phyloP scores from a whole-genome alignment of 306 rosid species.

The Dalbergia cultrata region DNA sequence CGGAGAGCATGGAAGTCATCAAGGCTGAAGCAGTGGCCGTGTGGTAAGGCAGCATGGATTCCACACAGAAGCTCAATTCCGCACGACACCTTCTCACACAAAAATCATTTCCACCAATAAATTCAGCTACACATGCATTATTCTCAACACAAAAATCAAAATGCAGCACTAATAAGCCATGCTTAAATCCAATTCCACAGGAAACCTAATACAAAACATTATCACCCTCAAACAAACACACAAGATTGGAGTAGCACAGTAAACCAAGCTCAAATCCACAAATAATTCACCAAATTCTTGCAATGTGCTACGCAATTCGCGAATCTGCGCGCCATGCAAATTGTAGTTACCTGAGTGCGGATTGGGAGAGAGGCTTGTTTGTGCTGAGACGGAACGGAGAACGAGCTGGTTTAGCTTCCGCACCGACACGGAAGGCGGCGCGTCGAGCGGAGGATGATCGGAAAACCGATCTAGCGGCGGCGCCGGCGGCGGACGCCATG shows the following conservation, averaged over 20 bases:
- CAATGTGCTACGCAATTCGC: background rate
- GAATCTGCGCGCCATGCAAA: background rate
- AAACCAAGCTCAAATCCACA: background rate
- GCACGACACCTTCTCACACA: slow-evolving; percentile 63
- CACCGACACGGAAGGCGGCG: slow-evolving; percentile 59
- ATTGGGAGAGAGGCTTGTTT: slow-evolving; percentile 58
- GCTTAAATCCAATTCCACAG: background rate
- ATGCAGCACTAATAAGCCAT: background rate
- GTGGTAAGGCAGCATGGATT: slow-evolving; percentile 90
- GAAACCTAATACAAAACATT: too few species aligned
- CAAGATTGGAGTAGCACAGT: background rate
- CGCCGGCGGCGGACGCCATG: slow-evolving; percentile 75
- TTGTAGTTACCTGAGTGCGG: slow-evolving; percentile 61
- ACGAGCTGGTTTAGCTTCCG: slow-evolving; percentile 66
- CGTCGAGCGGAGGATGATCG: slow-evolving; percentile 68
- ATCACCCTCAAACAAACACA: too few species aligned
- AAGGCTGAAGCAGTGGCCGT: slow-evolving; percentile 82
- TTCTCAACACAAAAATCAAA: slow-evolving; percentile 6
- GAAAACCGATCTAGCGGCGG: slow-evolving; percentile 66
- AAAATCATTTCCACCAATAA: background rate
- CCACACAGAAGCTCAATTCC: slow-evolving; percentile 78
- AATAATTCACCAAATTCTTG: background rate
- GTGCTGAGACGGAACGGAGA: slow-evolving; percentile 65
- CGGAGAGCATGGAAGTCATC: slow-evolving; percentile 84
- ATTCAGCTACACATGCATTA: background rate